phyloP scores from a whole-genome alignment of 2,329 filamentous ascomycete species.

The Fusarium gaditjirri region DNA sequence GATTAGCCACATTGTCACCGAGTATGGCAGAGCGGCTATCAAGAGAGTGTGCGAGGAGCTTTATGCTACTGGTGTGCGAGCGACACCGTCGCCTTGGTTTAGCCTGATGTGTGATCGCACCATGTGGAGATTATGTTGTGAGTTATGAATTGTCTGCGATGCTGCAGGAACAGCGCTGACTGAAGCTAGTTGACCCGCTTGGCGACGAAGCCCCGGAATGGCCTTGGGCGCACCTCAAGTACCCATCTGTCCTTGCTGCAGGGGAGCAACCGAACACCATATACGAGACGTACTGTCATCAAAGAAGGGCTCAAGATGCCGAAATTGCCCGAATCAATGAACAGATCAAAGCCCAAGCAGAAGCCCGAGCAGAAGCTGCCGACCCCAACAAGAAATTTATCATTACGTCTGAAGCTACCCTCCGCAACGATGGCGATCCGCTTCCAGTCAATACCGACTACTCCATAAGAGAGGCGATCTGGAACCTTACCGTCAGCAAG shows the following conservation, averaged over 20 bases:
- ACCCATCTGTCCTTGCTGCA: background rate
- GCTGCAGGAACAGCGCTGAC: rapidly evolving
- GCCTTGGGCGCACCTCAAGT: background rate
- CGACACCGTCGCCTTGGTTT: background rate
- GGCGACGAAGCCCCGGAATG: background rate
- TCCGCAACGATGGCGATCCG: background rate
- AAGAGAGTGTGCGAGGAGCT: background rate
- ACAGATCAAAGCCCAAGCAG: background rate
- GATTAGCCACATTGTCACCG: background rate
- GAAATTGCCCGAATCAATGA: rapidly evolving
- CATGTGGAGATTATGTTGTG: background rate
- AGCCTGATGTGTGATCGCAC: background rate
- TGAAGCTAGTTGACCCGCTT: background rate
- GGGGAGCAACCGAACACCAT: background rate
- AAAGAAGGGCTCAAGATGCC: background rate
- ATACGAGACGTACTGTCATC: background rate
- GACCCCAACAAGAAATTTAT: background rate
- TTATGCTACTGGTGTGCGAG: background rate
- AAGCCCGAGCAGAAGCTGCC: too few species aligned
- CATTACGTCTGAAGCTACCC: background rate
- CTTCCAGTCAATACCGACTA: background rate
- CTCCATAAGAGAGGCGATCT: background rate
- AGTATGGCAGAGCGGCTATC: background rate
- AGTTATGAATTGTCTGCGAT: rapidly evolving
- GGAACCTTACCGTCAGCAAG: background rate